These are phyloP conservation scores for Tetrapisispora phaffii DNA, from an alignment of 805 yeast genomes.

Conservation along the genomic window DNA sequence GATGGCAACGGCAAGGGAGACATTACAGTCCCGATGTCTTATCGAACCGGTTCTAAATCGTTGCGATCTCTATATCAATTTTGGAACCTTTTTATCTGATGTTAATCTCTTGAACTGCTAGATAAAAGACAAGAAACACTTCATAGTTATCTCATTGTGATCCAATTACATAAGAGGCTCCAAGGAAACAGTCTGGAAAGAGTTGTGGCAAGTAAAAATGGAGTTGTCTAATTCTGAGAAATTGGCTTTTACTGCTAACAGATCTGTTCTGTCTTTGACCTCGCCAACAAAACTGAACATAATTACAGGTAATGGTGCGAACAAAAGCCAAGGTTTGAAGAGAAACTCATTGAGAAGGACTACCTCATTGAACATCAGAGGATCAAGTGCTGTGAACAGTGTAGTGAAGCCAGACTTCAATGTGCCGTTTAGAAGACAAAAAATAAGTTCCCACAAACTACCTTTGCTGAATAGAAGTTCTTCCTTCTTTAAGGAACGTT, in stretches of 20 bases:
- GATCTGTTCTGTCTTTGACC: constrained; percentile 33
- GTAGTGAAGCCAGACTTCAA: neutral
- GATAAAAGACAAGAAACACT: no score
- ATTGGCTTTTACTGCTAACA: constrained; percentile 18
- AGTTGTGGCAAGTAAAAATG: constrained; percentile 2
- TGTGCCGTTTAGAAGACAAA: constrained; percentile 16
- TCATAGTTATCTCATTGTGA: no score
- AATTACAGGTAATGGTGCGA: constrained; percentile 21
- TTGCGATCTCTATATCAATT: no score
- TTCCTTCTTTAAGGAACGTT: constrained; percentile 25
- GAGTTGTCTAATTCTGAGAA: constrained; percentile 6
- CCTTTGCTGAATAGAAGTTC: constrained; percentile 26
- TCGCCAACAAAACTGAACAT: constrained; percentile 42
- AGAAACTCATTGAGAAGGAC: constrained; percentile 20
- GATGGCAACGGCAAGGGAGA: no score
- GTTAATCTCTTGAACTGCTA: no score
- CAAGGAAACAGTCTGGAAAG: no score
- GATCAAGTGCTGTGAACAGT: neutral
- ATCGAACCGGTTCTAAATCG: no score
- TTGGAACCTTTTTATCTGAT: no score
- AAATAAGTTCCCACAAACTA: constrained; percentile 22
- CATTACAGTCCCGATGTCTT: no score
- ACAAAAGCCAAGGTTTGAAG: constrained; percentile 13
- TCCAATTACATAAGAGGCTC: no score
- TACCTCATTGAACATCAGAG: constrained; percentile 12